Evolutionary conservation across 2,329 filamentous ascomycete species (phyloP), one percentile per base, ranked within the genome.

Genomic region (Aureobasidium zeae): DNA sequence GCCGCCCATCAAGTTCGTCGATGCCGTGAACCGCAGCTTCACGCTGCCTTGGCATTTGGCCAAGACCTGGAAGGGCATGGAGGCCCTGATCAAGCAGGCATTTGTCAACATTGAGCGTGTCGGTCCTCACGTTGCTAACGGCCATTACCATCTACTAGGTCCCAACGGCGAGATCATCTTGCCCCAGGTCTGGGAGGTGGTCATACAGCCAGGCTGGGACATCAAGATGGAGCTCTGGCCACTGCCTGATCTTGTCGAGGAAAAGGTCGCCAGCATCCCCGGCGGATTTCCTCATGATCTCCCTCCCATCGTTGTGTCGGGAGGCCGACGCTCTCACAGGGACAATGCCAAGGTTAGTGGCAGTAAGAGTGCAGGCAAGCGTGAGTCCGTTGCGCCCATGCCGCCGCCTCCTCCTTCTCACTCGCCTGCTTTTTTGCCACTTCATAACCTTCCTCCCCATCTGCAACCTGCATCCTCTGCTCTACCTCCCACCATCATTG

Each of bases 31-130:
- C 22, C 76, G 88, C 52, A 94, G 93, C 62, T 95, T 93, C 61
- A 91, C 79, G 63, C 94, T 95, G 57, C 88, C 88, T 1, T 94
- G 81, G 64, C 77, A 88, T 50, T 63, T 93, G 21, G 94, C 87
- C 63, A 77, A 79, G 56, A 91, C 81, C n/a, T 58, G 56, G 57
- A 60, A 70, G 59, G 66, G 67, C 25, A 70, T 71, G 67, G 65
- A 70, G 49, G 57, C 59, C 21, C 58, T 71, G 35, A 70, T 71
- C 58, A 65, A 66, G 49, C 67, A 71, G 54, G 68, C 68, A 15
- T 71, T 70, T 54, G 51, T 65, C 16, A 66, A 69, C 48, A 62
- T 70, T 21, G 68, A 70, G 38, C 56, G 62, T 20, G 63, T 71
- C 20, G 63, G 65, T 25, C 61, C 63, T 28, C 66, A 68, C 45